phyloP scores from a whole-genome alignment of 2,329 filamentous ascomycete species.

The Calonectria multiphialidica region DNA sequence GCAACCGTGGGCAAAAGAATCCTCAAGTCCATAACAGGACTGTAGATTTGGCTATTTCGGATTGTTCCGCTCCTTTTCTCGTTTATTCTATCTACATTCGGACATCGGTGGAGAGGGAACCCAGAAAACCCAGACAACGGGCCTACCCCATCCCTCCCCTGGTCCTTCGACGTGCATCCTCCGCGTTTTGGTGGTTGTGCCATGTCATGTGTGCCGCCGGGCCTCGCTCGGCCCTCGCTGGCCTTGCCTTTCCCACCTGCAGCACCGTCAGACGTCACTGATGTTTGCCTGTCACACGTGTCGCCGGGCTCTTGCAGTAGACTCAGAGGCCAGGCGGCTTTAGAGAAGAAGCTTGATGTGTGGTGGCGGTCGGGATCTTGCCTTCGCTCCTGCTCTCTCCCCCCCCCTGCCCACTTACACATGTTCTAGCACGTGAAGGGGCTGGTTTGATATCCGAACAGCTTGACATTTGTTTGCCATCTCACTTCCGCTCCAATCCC shows the following conservation, averaged over 20 bases:
- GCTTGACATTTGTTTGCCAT: background rate
- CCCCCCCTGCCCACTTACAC: background rate
- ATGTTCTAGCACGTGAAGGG: background rate
- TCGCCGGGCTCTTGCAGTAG: slow-evolving; percentile 1
- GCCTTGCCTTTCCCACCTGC: background rate
- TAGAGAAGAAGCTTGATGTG: background rate
- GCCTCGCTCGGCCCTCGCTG: slow-evolving; percentile 7
- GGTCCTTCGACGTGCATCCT: background rate
- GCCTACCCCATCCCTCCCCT: background rate
- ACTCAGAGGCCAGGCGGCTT: background rate
- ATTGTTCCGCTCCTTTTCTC: background rate
- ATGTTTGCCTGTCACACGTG: background rate
- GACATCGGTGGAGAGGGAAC: background rate
- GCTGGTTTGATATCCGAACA: background rate
- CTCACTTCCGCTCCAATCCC: slow-evolving; percentile 5
- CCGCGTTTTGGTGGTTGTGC: background rate
- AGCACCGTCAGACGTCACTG: background rate
- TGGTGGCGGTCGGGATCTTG: background rate
- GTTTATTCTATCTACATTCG: background rate
- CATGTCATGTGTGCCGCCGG: background rate
- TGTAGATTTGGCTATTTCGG: background rate
- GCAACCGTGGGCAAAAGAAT: background rate
- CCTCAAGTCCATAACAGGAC: background rate
- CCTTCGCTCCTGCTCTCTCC: background rate
- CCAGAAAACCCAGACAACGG: background rate